Conservation (phyloP, 352 stramenopile genomes). For the Globisporangium uncinulatum region DNA sequence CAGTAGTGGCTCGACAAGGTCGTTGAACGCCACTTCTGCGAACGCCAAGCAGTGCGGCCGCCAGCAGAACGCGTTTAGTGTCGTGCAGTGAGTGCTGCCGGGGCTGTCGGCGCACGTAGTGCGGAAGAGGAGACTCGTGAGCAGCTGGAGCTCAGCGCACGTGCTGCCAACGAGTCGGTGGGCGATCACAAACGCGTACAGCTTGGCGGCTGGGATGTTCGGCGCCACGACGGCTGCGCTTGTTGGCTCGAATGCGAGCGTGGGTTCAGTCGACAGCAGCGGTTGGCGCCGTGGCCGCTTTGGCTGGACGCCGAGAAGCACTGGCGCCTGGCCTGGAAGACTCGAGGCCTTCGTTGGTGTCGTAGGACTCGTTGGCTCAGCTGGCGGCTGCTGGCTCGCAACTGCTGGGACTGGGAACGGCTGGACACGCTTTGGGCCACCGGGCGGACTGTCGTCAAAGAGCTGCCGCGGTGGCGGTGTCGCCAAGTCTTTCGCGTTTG, state of each 20-base stretch:
- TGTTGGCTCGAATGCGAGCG: background rate
- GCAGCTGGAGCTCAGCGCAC: conserved; percentile 34
- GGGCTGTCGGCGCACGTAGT: conserved; percentile 13
- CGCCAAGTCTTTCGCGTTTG: background rate
- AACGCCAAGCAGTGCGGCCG: conserved; percentile 31
- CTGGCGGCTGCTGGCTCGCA: background rate
- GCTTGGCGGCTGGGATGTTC: conserved; percentile 37
- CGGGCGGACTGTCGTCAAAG: conserved; percentile 6
- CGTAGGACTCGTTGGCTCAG: conserved; percentile 8
- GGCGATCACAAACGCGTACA: conserved; percentile 49
- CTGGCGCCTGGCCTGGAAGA: conserved; percentile 1
- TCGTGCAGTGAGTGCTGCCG: background rate
- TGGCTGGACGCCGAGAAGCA: conserved; percentile 11
- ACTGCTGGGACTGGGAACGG: background rate
- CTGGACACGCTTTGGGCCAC: conserved; percentile 7
- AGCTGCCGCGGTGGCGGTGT: background rate
- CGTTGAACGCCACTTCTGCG: conserved; percentile 28
- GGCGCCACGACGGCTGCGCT: conserved; percentile 8
- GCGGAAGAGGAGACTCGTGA: conserved; percentile 34
- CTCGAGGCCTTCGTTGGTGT: conserved; percentile 6
- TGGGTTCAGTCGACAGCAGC: conserved; percentile 1
- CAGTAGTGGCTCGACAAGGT: conserved; percentile 26
- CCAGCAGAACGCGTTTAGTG: conserved; percentile 40
- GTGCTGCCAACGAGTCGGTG: conserved; percentile 38
- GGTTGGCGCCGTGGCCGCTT: conserved; percentile 12